Evolutionary conservation across 2,329 filamentous ascomycete genomes (phyloP), one percentile per base, ranked within the genome.

Genomic region (Xylariomycetidae sp.): DNA sequence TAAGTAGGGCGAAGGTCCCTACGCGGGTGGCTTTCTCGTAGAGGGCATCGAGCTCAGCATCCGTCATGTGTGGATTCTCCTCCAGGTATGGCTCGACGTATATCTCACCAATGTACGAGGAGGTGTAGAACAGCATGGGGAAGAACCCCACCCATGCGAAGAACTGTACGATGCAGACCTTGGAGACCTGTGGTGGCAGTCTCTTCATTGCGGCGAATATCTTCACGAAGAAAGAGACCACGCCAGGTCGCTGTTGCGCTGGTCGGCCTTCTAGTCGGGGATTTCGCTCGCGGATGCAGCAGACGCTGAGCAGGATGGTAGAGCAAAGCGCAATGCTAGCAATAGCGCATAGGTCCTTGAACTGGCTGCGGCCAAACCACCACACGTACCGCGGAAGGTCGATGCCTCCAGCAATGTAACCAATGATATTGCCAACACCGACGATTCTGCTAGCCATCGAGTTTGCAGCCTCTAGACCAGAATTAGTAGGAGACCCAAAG

Each of bases 91-190:
- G 87, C 53, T 95, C 82, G 13, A 87, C 84, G 49, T 95, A 95
- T 36, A 96, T 85, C 54, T 95, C 87, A 41, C 85, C 89, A 47
- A 95, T 83, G 58, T 92, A 96, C 13, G 87, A 93, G 1, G 88
- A 94, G 5, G 87, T 87, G 65, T 96, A 96, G 63, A 94, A 95
- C 3, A 96, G 71, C 58, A 95, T 88, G 1, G 89, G 89, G 51
- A 95, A 96, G 77, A 90, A 95, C 32, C 87, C 90, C 36, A 95
- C 80, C 89, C 89, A 96, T 5, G 87, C 86, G 40, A 81, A 89
- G 48, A 90, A 78, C 55, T 92, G 85, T 0, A 89, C 82, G 44
- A 79, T 65, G 53, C 89, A 95, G 23, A 95, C 86, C 43, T 77
- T 81, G 42, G 74, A 74, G 44, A 92, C 87, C 59, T 94, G 88